Evolutionary conservation across 495 filamentous ascomycete species (phyloP), one percentile per base, ranked within the genome.

Genomic region (Podospora bellae-mahoneyi): DNA sequence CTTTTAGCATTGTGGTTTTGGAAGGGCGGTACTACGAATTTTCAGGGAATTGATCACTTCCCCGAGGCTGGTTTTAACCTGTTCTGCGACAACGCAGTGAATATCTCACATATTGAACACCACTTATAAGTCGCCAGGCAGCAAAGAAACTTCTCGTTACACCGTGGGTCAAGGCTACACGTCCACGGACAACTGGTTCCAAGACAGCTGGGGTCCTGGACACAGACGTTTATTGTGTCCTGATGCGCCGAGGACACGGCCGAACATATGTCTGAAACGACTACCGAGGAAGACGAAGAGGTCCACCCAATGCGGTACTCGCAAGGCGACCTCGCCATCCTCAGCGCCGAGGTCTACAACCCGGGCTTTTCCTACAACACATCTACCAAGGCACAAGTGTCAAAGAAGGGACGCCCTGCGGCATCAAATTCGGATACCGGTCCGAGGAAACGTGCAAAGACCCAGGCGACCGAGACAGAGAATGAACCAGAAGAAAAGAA

Each of bases 281-380:
- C 39, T 3, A 48, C 9, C 39, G 39, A 48, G 39, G 39, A 48
- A 48, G 39, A 48, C 7, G 39, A 48, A 48, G 39, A 48, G 39
- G 39, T 16, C 39, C 39, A 48, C 64, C 30, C 63, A 23, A 81
- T 82, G 80, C 74, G 74, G 65, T 76, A 78, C 60, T 53, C 75
- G 23, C 68, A 71, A 19, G 73, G 74, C 54, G 75, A 81, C 60
- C 73, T 84, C 28, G 68, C 82, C 9, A 83, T 84, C 57, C 78
- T 85, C 66, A 82, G 77, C 70, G 81, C 80, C 54, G 84, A 86
- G 71, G 71, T 78, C 39, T 84, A 85, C 68, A 76, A 82, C 16
- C 39, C 39, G 13, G 75, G 74, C 28, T 68, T 68, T 1, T 66
- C 68, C 28, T 65, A 66, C 27, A 71, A 64, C 58, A 26, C 61